Evolutionary conservation across 495 filamentous ascomycete species (phyloP), one percentile per base, ranked within the genome.

Genomic region (Aspergillus cristatus): DNA sequence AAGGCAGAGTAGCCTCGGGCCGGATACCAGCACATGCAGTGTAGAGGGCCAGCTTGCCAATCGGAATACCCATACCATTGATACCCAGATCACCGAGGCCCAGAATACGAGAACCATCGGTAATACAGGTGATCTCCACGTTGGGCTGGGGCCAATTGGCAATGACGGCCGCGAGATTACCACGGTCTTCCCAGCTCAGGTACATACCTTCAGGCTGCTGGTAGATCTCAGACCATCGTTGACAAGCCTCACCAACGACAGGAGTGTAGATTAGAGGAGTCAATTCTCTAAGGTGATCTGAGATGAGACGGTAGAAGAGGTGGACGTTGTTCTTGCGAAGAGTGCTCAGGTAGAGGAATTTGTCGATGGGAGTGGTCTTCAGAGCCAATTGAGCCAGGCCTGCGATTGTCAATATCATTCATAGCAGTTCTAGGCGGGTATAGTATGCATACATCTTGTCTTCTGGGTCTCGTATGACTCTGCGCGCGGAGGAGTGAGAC

Each of bases 241-340:
- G 65, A 65, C 91, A 98, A 20, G 93, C 91, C 56, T 98, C 90
- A 46, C 91, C 91, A 48, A 98, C 93, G 46, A 88, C 91, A 4
- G 91, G 91, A 13, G 91, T 98, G 65, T 98, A 98, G 51, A 98
- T 94, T 40, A 96, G 67, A 31, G 91, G 91, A 48, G 93, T 95
- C 47, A 96, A 63, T 54, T 90, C 83, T 64, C 71, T 82, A 48
- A 95, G 77, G 64, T 97, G 82, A 58, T 90, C 81, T 42, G 88
- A 85, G 45, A 96, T 72, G 47, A 98, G 69, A 46, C 91, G 76
- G 72, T 95, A 98, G 70, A 96, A 98, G 34, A 98, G 74, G 60
- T 96, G 86, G 24, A 82, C 75, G 62, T 96, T 95, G 47, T 85
- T 81, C 53, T 78, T 81, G 64, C 90, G 84, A 55, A 98, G 73